Base-by-base conservation (phyloP, 306 rosid species). In the Gleditsia sinensis region DNA sequence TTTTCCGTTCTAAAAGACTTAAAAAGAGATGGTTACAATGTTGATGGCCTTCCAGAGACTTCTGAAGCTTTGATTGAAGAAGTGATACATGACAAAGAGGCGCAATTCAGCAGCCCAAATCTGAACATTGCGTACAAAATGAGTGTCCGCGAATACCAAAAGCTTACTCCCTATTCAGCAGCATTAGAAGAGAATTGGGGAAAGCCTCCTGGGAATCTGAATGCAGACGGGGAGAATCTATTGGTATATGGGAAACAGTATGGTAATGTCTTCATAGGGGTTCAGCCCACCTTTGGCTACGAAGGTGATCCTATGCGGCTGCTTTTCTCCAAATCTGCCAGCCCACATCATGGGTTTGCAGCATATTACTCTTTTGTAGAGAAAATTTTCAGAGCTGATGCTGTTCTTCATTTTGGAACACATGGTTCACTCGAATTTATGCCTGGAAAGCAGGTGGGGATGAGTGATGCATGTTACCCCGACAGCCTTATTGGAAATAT, bases 381-480 rank as follows among this genome's bases (percentile, higher is more conserved):
- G 79, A 95, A 91, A 73, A 86, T 92, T 46, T 92, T 94, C 87
- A 86, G 88, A 85, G 99, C 99, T 7, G 99, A 94, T 76, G 88
- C 89, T 39, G 99, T 94, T 53, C 97, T 94, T 79, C 99, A 94
- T 80, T 94, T 94, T 50, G 99, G 99, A 21, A 94, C 98, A 67
- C 99, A 94, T 17, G 97, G 97, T 53, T 94, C 99, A 10, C 99
- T 94, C 34, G 99, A 95, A 78, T 95, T 95, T 89, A 95, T 92
- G 98, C 99, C 99, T 32, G 98, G 99, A 64, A 95, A 95, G 75
- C 98, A 95, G 86, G 99, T 95, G 6, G 99, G 99, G 45, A 95
- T 95, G 99, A 95, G 99, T 85, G 99, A 95, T 76, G 99, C 67
- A 5, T 95, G 99, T 39, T 95, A 71, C 78, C 99, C 98, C 0